Evolutionary conservation across 345 rosid species (phyloP).

Genomic region (Toxicodendron radicans): DNA sequence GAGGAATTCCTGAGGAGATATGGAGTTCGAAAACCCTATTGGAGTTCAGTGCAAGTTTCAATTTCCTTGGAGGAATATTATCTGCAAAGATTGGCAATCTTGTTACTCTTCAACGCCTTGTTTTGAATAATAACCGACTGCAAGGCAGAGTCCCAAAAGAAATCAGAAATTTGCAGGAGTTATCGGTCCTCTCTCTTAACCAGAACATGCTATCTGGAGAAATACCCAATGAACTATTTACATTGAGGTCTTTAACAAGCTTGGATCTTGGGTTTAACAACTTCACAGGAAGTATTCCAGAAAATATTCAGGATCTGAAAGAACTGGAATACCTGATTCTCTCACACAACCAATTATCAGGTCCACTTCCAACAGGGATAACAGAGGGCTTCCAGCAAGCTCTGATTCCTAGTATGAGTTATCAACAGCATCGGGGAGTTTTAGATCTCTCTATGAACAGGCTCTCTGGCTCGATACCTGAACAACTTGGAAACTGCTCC

Average conservation of each 20-base stretch:
- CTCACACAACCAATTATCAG: conserved; percentile 13
- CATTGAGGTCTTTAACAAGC: conserved; percentile 12
- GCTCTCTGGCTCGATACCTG: conserved; percentile 12
- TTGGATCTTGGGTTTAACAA: conserved; percentile 20
- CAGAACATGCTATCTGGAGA: conserved; percentile 14
- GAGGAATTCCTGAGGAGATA: conserved; percentile 19
- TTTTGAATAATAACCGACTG: conserved; percentile 12
- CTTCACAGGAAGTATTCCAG: conserved; percentile 13
- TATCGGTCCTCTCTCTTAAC: conserved; percentile 12
- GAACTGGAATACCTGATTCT: conserved; percentile 21
- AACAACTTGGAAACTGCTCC: conserved; percentile 19
- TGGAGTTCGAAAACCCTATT: conserved; percentile 13
- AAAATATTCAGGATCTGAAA: conserved; percentile 2
- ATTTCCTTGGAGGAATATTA: conserved; percentile 7
- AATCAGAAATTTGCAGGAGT: conserved; percentile 11
- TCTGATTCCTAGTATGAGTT: conserved; percentile 14
- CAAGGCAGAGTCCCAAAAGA: conserved; percentile 19
- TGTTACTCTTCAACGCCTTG: conserved; percentile 14
- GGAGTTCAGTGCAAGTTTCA: conserved; percentile 13
- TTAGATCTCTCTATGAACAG: conserved; percentile 21
- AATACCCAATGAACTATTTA: conserved; percentile 16
- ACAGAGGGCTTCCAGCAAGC: conserved; percentile 14
- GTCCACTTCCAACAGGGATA: conserved; percentile 14
- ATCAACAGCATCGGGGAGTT: conserved; percentile 15
- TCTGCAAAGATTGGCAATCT: conserved; percentile 14